A percentile compares a stretch with the other conserved stretches of the same genome.
Conservation (phyloP, 2,329 filamentous ascomycete species). For the Seiridium cupressi region DNA sequence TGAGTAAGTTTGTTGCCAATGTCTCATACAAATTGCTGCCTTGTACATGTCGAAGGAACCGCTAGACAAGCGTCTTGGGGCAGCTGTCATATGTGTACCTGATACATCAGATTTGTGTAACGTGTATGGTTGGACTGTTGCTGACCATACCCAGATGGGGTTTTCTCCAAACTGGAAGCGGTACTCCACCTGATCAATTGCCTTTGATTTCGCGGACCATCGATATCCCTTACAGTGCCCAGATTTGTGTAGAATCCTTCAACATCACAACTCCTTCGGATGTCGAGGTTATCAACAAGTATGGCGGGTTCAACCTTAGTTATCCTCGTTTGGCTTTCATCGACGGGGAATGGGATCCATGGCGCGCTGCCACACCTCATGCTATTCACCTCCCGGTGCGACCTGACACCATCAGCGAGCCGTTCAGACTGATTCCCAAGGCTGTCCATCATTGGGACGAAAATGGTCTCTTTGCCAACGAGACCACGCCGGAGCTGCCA, state of each 20-base stretch:
- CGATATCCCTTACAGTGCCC: slow-evolving; percentile 59
- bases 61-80: too few species aligned
- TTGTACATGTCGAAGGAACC: too few species aligned
- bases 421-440: slow-evolving; percentile 70
- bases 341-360: slow-evolving; percentile 77
- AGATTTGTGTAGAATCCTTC: slow-evolving; percentile 66
- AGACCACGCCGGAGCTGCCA: slow-evolving; percentile 57
- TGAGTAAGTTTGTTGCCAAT: slow-evolving; percentile 34
- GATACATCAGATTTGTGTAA: too few species aligned
- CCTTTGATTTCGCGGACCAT: slow-evolving; percentile 72
- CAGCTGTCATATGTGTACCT: too few species aligned
- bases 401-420: slow-evolving; percentile 61
- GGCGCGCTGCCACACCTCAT: slow-evolving; percentile 72
- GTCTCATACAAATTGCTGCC: too few species aligned
- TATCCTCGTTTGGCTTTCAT: slow-evolving; percentile 76
- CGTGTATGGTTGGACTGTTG: too few species aligned
- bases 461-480: slow-evolving; percentile 63
- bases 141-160: slow-evolving; percentile 59
- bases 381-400: slow-evolving; percentile 58
- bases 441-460: slow-evolving; percentile 83
- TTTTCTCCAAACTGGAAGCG: slow-evolving; percentile 71
- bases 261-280: slow-evolving; percentile 65
- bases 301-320: slow-evolving; percentile 70
- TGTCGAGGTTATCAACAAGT: slow-evolving; percentile 68
- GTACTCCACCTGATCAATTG: slow-evolving; percentile 60